These are phyloP conservation scores for Penicillium italicum DNA, from an alignment of 2,329 filamentous ascomycete genomes.

Conservation along the genomic window DNA sequence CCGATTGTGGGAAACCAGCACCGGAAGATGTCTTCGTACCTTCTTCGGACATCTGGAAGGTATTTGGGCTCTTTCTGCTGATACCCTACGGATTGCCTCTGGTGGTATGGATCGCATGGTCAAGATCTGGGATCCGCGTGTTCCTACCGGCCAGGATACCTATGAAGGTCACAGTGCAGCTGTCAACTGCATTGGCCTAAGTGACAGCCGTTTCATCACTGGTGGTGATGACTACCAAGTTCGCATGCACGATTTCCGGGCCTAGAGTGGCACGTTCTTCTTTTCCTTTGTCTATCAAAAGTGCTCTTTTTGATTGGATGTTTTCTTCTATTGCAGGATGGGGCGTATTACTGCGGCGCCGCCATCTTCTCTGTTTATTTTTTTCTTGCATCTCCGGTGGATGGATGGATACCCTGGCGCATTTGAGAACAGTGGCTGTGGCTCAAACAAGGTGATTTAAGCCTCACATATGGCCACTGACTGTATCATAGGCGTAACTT, in stretches of 20 bases:
- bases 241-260: slow-evolving; percentile 72
- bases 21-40: slow-evolving; percentile 77
- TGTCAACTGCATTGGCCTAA: slow-evolving; percentile 88
- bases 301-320: not conserved
- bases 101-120: slow-evolving; percentile 92
- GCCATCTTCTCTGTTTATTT: not conserved
- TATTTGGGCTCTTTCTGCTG: slow-evolving; percentile 87
- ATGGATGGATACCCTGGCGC: slow-evolving; percentile 23
- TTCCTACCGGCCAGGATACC: slow-evolving; percentile 86
- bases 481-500: slow-evolving; percentile 3
- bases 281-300: not conserved
- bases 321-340: not conserved
- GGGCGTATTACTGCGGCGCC: not conserved
- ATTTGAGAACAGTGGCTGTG: not conserved
- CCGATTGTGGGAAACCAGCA: slow-evolving; percentile 83
- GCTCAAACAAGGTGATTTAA: not conserved
- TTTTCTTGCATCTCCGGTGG: slow-evolving; percentile 7
- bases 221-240: slow-evolving; percentile 94
- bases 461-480: not conserved
- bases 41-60: slow-evolving; percentile 98
- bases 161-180: slow-evolving; percentile 88
- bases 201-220: slow-evolving; percentile 83
- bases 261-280: slow-evolving; percentile 14
- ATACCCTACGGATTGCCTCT: slow-evolving; percentile 81
- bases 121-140: slow-evolving; percentile 91